Evolutionary conservation across 805 yeast genomes (phyloP), one percentile per base, ranked within the genome.

Genomic region (Nakazawaea wyomingensis): DNA sequence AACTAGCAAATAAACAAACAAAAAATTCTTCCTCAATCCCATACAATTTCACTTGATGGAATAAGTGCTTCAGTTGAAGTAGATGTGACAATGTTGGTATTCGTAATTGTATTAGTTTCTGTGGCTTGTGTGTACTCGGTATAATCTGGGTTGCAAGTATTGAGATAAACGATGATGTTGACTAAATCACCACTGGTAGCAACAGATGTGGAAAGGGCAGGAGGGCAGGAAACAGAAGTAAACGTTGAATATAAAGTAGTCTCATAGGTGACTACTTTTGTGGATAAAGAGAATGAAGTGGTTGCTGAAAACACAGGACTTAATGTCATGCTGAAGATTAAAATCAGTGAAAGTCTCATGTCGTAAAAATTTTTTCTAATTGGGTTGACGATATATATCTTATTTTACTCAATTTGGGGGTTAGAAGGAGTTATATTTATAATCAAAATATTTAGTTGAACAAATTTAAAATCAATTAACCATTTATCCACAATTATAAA

Each of bases 121-220:
- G 20, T 14, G 21, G 30, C 29, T 10, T 8, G 8, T 6, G 24
- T 21, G n/a, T 32, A 35, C 28, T 30, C 30, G 34, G 39, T 39
- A 14, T 39, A 39, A 18, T 32, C 43, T 28, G 46, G 39, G 19
- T 30, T 34, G 27, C 46, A 43, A 36, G 43, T 43, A 21, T 39
- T 43, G 40, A 41, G 20, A 11, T 16, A 30, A 24, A 43, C 13
- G 13, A 43, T 34, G 21, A 30, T 10, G 21, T 8, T 7, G 13
- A 21, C 22, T 7, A 32, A n/a, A 13, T 34, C 43, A 14, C 34
- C 46, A 8, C 21, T 11, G 13, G 40, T 28, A 18, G 19, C 29
- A n/a, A 27, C 21, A 2, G 46, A 34, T n/a, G 46, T 43, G 16
- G 34, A 17, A 10, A 21, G n/a, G 2, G 32, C 29, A 13, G 26